Evolutionary conservation across 2,329 filamentous ascomycete species (phyloP).

Genomic region (Hypoxylon sp.): DNA sequence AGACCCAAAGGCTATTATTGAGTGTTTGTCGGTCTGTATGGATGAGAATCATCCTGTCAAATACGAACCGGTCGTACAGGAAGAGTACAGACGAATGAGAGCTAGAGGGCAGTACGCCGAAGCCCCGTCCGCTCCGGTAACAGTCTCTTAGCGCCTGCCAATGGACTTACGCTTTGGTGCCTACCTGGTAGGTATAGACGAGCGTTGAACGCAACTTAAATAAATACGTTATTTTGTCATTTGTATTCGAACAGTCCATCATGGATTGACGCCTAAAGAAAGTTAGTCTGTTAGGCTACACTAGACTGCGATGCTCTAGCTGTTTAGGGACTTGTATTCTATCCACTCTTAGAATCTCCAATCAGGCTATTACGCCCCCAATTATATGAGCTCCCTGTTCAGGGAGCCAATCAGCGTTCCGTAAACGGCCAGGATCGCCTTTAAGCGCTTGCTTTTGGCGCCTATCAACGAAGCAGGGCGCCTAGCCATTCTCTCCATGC

Average conservation of each 20-base stretch:
- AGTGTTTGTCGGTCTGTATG: conserved; percentile 64
- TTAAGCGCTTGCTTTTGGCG: conserved; percentile 41
- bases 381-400: conserved; percentile 15
- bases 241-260: not conserved
- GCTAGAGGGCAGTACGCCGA: conserved; percentile 50
- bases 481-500: conserved; percentile 21
- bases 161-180: not conserved
- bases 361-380: conserved; percentile 12
- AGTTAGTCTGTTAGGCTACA: not conserved
- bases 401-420: conserved; percentile 30
- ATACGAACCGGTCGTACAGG: conserved; percentile 60
- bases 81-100: conserved; percentile 50
- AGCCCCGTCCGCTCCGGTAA: conserved; percentile 3
- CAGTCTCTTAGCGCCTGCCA: conserved; percentile 9
- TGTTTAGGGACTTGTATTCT: not conserved
- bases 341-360: conserved; percentile 3
- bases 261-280: not conserved
- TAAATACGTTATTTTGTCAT: not conserved
- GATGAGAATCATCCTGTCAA: conserved; percentile 59
- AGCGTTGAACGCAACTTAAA: not conserved
- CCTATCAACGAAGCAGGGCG: conserved; percentile 31
- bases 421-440: not conserved
- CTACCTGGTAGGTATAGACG: not conserved
- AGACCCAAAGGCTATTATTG: conserved; percentile 63
- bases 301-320: not conserved